Conservation (phyloP, 768 basidiomycete species). For the Pholiota molesta region DNA sequence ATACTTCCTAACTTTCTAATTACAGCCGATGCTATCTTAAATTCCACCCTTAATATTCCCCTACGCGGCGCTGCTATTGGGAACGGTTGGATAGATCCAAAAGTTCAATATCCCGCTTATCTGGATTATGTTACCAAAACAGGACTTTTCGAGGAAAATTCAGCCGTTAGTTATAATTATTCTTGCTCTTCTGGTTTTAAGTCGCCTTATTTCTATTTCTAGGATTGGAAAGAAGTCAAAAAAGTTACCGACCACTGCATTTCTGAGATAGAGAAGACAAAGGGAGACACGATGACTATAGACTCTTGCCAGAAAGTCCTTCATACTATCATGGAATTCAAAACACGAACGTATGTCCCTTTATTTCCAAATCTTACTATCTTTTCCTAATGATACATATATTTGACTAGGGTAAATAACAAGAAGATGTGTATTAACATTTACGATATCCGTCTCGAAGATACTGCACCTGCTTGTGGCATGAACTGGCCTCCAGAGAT, state of each 20-base stretch:
- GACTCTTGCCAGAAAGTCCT: slow-evolving; percentile 64
- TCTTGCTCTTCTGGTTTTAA: slow-evolving; percentile 5
- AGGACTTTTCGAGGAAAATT: slow-evolving; percentile 72
- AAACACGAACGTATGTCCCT: slow-evolving; percentile 40
- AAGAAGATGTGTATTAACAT: slow-evolving; percentile 85
- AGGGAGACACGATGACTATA: slow-evolving; percentile 60
- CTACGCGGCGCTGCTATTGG: slow-evolving; percentile 89
- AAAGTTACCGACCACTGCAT: slow-evolving; percentile 63
- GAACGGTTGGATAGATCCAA: slow-evolving; percentile 97
- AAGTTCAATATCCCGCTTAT: slow-evolving; percentile 87
- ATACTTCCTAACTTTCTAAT: slow-evolving; percentile 1
- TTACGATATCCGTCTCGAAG: slow-evolving; percentile 92
- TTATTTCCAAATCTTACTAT: neutral
- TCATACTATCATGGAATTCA: slow-evolving; percentile 42
- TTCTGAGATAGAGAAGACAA: slow-evolving; percentile 41
- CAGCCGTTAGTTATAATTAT: slow-evolving; percentile 50
- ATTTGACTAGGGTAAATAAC: slow-evolving; percentile 58
- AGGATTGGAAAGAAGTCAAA: slow-evolving; percentile 69
- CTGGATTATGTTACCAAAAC: slow-evolving; percentile 83
- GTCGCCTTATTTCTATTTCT: neutral
- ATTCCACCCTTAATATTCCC: slow-evolving; percentile 58
- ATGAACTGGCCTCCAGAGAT: slow-evolving; percentile 98
- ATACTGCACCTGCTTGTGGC: slow-evolving; percentile 85
- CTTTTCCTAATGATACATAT: neutral
- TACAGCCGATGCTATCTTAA: slow-evolving; percentile 76